A percentile compares a stretch with the other conserved stretches of the same genome.
Evolutionary conservation across 352 stramenopile genomes (phyloP).

Genomic region (Pythium folliculosum): DNA sequence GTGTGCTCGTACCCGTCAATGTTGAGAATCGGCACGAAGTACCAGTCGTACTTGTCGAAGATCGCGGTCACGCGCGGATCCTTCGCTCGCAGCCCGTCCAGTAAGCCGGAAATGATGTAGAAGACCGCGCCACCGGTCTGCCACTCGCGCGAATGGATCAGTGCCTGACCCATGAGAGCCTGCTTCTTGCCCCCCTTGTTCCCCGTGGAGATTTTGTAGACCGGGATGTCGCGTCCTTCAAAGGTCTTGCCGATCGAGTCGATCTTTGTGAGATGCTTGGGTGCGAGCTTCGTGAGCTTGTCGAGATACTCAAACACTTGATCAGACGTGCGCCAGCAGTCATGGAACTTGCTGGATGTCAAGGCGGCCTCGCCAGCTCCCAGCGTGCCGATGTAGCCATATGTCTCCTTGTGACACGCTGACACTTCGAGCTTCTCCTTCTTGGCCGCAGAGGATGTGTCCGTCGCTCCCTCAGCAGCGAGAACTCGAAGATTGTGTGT

Average conservation of each 20-base stretch:
- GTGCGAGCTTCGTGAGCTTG: constrained; percentile 23
- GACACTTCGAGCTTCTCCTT: constrained; percentile 17
- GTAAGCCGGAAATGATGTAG: constrained; percentile 29
- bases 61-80: constrained; percentile 23
- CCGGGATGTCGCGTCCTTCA: constrained; percentile 25
- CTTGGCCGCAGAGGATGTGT: constrained; percentile 1
- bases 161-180: constrained; percentile 30
- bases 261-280: constrained; percentile 31
- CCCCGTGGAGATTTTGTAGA: constrained; percentile 37
- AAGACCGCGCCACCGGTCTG: constrained; percentile 29
- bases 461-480: not conserved
- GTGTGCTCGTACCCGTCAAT: constrained; percentile 37
- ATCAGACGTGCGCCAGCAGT: constrained; percentile 33
- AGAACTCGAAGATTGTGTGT: not conserved
- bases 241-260: constrained; percentile 28
- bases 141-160: constrained; percentile 44
- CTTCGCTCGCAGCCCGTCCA: constrained; percentile 23
- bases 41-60: constrained; percentile 39
- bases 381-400: constrained; percentile 11
- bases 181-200: constrained; percentile 3
- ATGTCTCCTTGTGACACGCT: constrained; percentile 12
- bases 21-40: constrained; percentile 43
- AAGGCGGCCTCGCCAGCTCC: constrained; percentile 6
- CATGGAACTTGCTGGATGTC: constrained; percentile 33
- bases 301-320: constrained; percentile 35